Conservation (phyloP, 179 eudicot species). For the Vitellaria paradoxa region DNA sequence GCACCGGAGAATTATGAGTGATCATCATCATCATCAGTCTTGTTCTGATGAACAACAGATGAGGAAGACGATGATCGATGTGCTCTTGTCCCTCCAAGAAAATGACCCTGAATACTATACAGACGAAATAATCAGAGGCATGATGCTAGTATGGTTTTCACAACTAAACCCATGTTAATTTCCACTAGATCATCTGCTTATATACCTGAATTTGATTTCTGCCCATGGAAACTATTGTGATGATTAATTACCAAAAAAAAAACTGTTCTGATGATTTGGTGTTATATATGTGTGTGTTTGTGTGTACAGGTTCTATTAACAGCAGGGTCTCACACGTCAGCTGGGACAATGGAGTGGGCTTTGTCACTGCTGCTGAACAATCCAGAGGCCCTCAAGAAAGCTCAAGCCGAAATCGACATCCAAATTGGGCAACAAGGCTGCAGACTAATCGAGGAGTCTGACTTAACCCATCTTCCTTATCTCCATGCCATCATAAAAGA, state of each 20-base stretch:
- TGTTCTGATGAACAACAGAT: too few species aligned
- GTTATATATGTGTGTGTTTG: too few species aligned
- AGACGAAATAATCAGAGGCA: slow-evolving; percentile 31
- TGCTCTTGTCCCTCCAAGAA: slow-evolving; percentile 33
- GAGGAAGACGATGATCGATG: slow-evolving; percentile 30
- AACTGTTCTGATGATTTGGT: too few species aligned
- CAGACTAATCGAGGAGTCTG: slow-evolving; percentile 42
- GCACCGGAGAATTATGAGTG: not conserved
- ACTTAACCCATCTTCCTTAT: slow-evolving; percentile 40
- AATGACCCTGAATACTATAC: slow-evolving; percentile 34
- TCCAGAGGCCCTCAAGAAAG: slow-evolving; percentile 38
- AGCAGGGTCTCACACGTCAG: slow-evolving; percentile 59
- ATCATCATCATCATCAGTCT: too few species aligned
- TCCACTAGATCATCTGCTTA: too few species aligned
- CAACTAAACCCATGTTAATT: too few species aligned
- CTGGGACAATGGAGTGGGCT: slow-evolving; percentile 53
- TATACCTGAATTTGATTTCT: too few species aligned
- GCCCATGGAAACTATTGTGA: too few species aligned
- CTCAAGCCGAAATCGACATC: slow-evolving; percentile 40
- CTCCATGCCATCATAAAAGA: slow-evolving; percentile 47
- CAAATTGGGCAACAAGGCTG: slow-evolving; percentile 25
- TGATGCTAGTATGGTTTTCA: slow-evolving; percentile 35
- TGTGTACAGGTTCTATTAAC: slow-evolving; percentile 32
- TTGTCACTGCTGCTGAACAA: slow-evolving; percentile 45
- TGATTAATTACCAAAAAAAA: too few species aligned